Evolutionary conservation across 805 yeast species (phyloP).

Genomic region (Blastobotrys robertii): DNA sequence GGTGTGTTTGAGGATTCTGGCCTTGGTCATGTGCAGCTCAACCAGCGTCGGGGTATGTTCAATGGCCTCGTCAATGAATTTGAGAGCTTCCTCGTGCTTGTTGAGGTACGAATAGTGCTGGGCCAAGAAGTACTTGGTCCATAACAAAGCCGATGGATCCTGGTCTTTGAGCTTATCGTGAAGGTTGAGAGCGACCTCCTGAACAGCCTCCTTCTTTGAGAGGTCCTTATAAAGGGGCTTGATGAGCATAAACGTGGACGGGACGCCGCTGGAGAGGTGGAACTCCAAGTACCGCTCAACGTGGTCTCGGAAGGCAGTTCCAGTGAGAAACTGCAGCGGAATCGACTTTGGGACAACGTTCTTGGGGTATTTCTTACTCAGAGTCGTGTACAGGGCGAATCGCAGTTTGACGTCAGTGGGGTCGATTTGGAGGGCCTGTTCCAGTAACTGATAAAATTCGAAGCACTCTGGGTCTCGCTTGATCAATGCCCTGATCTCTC

Average conservation of each 20-base stretch:
- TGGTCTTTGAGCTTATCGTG: slow-evolving; percentile 19
- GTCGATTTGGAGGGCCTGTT: slow-evolving; percentile 48
- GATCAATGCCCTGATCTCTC: slow-evolving; percentile 56
- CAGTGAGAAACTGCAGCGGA: slow-evolving; percentile 44
- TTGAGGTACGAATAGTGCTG: slow-evolving; percentile 60
- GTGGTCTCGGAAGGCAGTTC: slow-evolving; percentile 41
- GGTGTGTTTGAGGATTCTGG: slow-evolving; percentile 64
- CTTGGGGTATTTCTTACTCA: slow-evolving; percentile 65
- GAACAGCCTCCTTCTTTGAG: slow-evolving; percentile 35
- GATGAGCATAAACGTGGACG: slow-evolving; percentile 78
- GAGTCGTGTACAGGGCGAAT: slow-evolving; percentile 51
- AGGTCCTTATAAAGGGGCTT: slow-evolving; percentile 61
- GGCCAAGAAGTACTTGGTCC: slow-evolving; percentile 72
- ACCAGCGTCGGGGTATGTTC: slow-evolving; percentile 74
- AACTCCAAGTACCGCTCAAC: slow-evolving; percentile 45
- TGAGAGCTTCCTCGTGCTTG: slow-evolving; percentile 44
- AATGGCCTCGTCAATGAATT: slow-evolving; percentile 51
- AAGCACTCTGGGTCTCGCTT: slow-evolving; percentile 80
- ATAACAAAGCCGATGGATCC: slow-evolving; percentile 28
- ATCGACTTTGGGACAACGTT: slow-evolving; percentile 72
- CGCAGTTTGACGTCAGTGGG: slow-evolving; percentile 36
- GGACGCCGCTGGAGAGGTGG: slow-evolving; percentile 73
- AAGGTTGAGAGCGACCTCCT: slow-evolving; percentile 44
- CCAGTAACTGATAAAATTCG: slow-evolving; percentile 56
- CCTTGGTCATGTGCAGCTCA: slow-evolving; percentile 72